These are phyloP conservation scores for Aciculoconidium aculeatum DNA, from an alignment of 805 yeast genomes.

Conservation along the genomic window DNA sequence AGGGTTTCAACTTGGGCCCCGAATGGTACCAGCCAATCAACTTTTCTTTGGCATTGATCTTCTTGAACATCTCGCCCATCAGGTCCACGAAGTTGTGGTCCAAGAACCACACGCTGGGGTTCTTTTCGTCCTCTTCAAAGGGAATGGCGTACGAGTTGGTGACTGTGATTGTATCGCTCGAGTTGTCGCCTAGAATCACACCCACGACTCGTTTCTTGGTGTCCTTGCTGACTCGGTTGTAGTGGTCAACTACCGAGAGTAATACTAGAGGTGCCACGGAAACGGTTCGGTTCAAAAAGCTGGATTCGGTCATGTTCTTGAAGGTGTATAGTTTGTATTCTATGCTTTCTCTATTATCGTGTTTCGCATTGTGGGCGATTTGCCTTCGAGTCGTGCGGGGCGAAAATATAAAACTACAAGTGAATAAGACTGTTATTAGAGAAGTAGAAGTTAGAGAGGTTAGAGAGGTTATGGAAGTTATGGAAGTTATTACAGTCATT, in stretches of 20 bases:
- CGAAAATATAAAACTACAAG: no score
- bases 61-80: conserved; percentile 97
- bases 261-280: conserved; percentile 94
- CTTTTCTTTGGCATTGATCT: conserved; percentile 94
- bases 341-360: no score
- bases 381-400: no score
- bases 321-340: no score
- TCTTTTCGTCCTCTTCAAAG: conserved; percentile 92
- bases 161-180: conserved; percentile 55
- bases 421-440: no score
- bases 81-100: conserved; percentile 95
- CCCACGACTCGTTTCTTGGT: conserved; percentile 84
- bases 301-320: conserved; percentile 34
- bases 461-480: no score
- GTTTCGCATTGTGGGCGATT: no score
- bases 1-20: conserved; percentile 85
- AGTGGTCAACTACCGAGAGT: conserved; percentile 92
- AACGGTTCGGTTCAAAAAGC: conserved; percentile 50
- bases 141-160: conserved; percentile 96
- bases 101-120: conserved; percentile 90
- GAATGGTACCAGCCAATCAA: conserved; percentile 99
- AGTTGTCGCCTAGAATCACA: conserved; percentile 80
- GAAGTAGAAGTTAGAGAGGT: no score
- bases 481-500: no score
- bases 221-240: conserved; percentile 73